Base-by-base conservation (phyloP, 768 basidiomycete species). In the Mycena amicta region DNA sequence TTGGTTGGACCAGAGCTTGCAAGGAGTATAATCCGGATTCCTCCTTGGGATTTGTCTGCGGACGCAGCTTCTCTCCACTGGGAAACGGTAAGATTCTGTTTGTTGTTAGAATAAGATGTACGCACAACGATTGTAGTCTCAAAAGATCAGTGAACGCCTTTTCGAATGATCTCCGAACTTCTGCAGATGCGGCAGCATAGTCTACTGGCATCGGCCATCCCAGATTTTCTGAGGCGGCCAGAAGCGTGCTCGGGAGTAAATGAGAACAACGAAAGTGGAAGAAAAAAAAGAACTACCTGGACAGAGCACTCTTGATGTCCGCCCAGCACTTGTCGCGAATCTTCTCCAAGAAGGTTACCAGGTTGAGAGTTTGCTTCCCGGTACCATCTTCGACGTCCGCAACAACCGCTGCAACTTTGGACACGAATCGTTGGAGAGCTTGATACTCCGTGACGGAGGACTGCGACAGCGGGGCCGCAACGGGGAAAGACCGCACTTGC, bases 151-250 rank as follows among this genome's bases (percentile, higher is more conserved):
- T 70, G 70, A 96, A 97, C 0, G 90, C 84, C 16, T 71, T 71
- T 69, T 95, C 92, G 67, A 99, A 97, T 2, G 74, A 73, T 47
- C 76, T 76, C 52, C 88, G 79, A 50, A 86, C 78, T 25, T 83
- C 79, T 13, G 73, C 63, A 4, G 79, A 66, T 5, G 81, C 78
- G 0, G 80, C 60, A 22, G 76, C 68, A 66, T 91, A 93, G 63
- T 92, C 82, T 0, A 94, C 81, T 18, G 82, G 77, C 63, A 80
- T 78, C 2, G 96, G 96, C 96, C 96, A 98, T n/a, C 85, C 81
- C 25, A 98, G 71, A 46, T 77, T 79, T 71, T 95, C 94, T 1
- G 90, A 80, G 15, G 84, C 80, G 26, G 75, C 71, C 22, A 86
- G 73, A 23, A 98, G 76, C 4, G 78, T 71, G 20, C 95, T 96